Base-by-base conservation (phyloP, 2,329 filamentous ascomycete species). In the Trichoderma sp. region DNA sequence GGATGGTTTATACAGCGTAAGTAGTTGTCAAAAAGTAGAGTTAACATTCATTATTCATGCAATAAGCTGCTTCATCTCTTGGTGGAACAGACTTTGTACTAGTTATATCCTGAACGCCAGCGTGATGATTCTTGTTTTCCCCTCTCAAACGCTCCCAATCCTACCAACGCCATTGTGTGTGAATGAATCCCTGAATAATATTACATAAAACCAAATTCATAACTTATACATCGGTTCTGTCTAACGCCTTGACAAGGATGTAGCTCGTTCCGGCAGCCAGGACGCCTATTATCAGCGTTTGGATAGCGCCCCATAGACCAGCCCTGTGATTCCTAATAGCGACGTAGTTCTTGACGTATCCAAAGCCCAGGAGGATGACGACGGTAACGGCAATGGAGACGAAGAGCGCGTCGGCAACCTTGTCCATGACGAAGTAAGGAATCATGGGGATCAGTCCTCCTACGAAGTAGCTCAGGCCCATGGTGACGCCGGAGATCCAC, bases 381-480 rank as follows among this genome's bases (percentile, higher is more conserved):
- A 88, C 84, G 76, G 91, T 92, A 68, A 92, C 85, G 5, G 78
- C 84, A 30, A 91, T 84, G 28, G 88, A 91, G 72, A 88, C 86
- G 43, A 86, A 84, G 65, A 94, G 81, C 0, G 85, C 86, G n/a
- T 82, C 76, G 28, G 79, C 78, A 8, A 87, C 82, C 26, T 79
- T 78, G 15, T 75, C 72, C 78, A 87, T 82, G 74, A 91, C 83
- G 74, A 93, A 90, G 81, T 93, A 93, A 0, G 91, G 91, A 55
- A 92, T 80, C 76, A 93, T 85, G 15, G 91, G 91, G n/a, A 93
- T 86, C 68, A 93, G 83, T 0, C 91, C 91, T 23, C 91, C 91
- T 26, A 93, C 79, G 67, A 93, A 90, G 78, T 93, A 93, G 43
- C 90, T 90, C 17, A 89, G 76, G 0, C 90, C 89, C 76, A 93